These are phyloP conservation scores for Curvularia spicifera DNA, from an alignment of 2,329 filamentous ascomycete species.

Conservation along the genomic window DNA sequence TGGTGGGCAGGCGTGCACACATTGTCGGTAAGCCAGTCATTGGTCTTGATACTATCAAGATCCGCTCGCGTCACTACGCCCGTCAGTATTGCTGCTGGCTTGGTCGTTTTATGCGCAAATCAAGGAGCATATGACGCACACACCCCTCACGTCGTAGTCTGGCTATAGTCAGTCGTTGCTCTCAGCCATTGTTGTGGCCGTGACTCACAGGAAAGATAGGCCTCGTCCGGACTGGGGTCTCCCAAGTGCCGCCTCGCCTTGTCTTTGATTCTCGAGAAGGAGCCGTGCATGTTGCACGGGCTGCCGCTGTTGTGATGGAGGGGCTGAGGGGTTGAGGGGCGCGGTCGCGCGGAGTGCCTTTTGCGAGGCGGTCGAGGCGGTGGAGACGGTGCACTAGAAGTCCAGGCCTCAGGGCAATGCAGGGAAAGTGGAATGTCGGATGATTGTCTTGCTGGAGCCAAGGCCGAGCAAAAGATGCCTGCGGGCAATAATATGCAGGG, in stretches of 20 bases:
- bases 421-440: conserved; percentile 4
- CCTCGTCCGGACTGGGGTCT: conserved; percentile 63
- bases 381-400: not conserved
- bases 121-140: conserved; percentile 42
- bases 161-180: conserved; percentile 26
- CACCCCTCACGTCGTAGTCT: conserved; percentile 72
- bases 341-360: conserved; percentile 3
- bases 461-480: conserved; percentile 13
- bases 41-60: conserved; percentile 76
- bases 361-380: conserved; percentile 5
- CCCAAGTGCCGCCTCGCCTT: conserved; percentile 39
- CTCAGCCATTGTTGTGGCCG: not conserved
- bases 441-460: conserved; percentile 23
- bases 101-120: conserved; percentile 9
- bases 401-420: conserved; percentile 5
- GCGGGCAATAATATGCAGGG: conserved; percentile 18
- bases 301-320: conserved; percentile 3
- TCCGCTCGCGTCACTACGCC: conserved; percentile 82
- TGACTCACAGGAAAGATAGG: conserved; percentile 72
- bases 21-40: conserved; percentile 98
- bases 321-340: not conserved
- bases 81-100: conserved; percentile 24
- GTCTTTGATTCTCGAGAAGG: conserved; percentile 34
- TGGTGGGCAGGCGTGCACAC: conserved; percentile 54
- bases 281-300: conserved; percentile 26